These are phyloP conservation scores for Rhododendron simsii DNA, from an alignment of 148 eudicot genomes.

Conservation along the genomic window DNA sequence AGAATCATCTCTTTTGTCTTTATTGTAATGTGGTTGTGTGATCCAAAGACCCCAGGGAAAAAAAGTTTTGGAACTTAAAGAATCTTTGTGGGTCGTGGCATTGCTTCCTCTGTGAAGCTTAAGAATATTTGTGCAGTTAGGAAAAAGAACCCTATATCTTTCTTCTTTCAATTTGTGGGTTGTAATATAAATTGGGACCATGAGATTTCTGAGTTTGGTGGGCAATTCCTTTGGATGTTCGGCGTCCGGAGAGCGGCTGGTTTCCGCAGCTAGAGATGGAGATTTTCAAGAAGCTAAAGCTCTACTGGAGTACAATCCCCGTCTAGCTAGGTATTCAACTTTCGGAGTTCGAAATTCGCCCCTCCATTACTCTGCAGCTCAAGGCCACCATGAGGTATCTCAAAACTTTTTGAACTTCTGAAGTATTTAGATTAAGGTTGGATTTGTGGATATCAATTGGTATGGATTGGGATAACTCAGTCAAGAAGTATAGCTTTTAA, in stretches of 20 bases:
- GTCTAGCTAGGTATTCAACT: slow-evolving; percentile 75
- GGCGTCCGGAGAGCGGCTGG: slow-evolving; percentile 84
- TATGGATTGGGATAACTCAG: background rate
- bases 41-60: background rate
- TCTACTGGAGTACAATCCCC: slow-evolving; percentile 80
- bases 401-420: background rate
- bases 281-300: slow-evolving; percentile 96
- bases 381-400: slow-evolving; percentile 94
- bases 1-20: slow-evolving; percentile 3
- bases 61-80: background rate
- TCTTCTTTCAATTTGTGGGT: background rate
- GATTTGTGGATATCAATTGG: background rate
- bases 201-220: slow-evolving; percentile 68
- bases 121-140: slow-evolving; percentile 3
- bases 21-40: background rate
- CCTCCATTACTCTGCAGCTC: slow-evolving; percentile 94
- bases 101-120: slow-evolving; percentile 10
- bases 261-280: slow-evolving; percentile 95
- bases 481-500: background rate
- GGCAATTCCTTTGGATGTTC: slow-evolving; percentile 98
- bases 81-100: background rate
- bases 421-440: background rate
- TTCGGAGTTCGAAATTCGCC: slow-evolving; percentile 93
- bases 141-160: background rate
- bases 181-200: slow-evolving; percentile 12